A percentile compares a stretch with the other conserved stretches of the same genome.
Evolutionary conservation across 2,329 filamentous ascomycete genomes (phyloP).

Genomic region (Aspergillus spinulosporus): DNA sequence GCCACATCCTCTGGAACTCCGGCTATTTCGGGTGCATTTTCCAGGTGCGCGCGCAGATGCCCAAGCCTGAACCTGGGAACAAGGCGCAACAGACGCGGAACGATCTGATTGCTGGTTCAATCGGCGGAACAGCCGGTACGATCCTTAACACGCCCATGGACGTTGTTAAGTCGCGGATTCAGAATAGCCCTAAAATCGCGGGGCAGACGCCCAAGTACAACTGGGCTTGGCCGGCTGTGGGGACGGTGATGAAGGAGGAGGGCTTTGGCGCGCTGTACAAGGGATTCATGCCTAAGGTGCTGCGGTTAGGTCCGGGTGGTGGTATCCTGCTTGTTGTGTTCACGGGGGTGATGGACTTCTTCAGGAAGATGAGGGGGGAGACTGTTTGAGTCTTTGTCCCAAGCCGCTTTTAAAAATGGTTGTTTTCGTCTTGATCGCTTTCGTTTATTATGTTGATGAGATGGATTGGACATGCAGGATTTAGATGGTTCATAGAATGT

Average conservation of each 20-base stretch:
- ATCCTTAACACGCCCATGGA: conserved; percentile 94
- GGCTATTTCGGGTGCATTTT: conserved; percentile 99
- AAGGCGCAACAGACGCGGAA: conserved; percentile 82
- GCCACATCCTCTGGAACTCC: conserved; percentile 90
- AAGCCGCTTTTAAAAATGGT: not conserved
- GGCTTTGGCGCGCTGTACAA: conserved; percentile 93
- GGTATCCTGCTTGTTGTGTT: conserved; percentile 57
- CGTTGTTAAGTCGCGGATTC: conserved; percentile 96
- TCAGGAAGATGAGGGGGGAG: conserved; percentile 65
- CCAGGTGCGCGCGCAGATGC: conserved; percentile 85
- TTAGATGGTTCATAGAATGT: conserved; percentile 14
- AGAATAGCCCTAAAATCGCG: conserved; percentile 84
- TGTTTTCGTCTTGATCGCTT: not conserved
- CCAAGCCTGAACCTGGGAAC: conserved; percentile 66
- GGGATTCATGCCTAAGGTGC: conserved; percentile 94
- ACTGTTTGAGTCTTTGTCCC: not conserved
- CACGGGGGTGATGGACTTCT: conserved; percentile 69
- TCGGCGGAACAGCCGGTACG: conserved; percentile 89
- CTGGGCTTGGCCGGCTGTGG: conserved; percentile 90
- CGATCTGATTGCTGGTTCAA: conserved; percentile 79
- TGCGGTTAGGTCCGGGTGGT: conserved; percentile 70
- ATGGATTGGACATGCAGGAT: not conserved
- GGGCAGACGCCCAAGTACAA: conserved; percentile 91
- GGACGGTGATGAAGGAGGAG: conserved; percentile 87
- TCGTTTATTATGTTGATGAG: not conserved